phyloP scores from a whole-genome alignment of 106 monocot genomes.

The Dactylorhiza incarnata region DNA sequence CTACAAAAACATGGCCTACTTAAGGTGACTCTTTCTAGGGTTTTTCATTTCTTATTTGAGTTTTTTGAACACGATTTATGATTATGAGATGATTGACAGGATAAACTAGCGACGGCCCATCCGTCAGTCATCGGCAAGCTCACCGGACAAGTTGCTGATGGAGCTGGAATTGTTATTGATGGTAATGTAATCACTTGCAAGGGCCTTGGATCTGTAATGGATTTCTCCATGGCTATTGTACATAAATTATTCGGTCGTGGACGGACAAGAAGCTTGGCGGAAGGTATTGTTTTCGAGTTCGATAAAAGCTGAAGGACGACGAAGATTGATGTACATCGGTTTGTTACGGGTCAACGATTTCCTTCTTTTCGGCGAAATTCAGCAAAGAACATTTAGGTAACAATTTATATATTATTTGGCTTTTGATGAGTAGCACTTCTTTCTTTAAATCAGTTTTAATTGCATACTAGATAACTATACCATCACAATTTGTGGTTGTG shows the following conservation, averaged over 20 bases:
- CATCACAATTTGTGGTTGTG: no score
- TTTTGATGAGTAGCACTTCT: no score
- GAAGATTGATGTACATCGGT: not conserved
- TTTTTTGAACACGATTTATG: not conserved
- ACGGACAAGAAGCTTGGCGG: slow-evolving; percentile 73
- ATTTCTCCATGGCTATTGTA: slow-evolving; percentile 74
- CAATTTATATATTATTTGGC: no score
- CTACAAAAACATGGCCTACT: slow-evolving; percentile 67
- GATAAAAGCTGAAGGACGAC: slow-evolving; percentile 21
- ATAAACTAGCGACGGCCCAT: slow-evolving; percentile 50
- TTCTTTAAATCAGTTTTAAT: no score
- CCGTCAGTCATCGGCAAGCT: slow-evolving; percentile 26
- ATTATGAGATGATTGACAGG: slow-evolving; percentile 25
- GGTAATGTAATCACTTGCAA: slow-evolving; percentile 80
- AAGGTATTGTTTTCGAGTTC: slow-evolving; percentile 81
- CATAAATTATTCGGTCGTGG: slow-evolving; percentile 67
- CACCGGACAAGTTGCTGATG: slow-evolving; percentile 31
- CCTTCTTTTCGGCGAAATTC: not conserved
- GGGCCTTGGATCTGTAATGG: slow-evolving; percentile 61
- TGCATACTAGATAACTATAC: no score
- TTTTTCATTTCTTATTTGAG: not conserved
- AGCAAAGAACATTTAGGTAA: not conserved
- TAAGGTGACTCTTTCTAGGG: slow-evolving; percentile 26
- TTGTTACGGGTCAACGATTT: not conserved
- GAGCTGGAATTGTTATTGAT: slow-evolving; percentile 65